phyloP scores from a whole-genome alignment of 2,329 filamentous ascomycete genomes.

The Aspergillus fructus region DNA sequence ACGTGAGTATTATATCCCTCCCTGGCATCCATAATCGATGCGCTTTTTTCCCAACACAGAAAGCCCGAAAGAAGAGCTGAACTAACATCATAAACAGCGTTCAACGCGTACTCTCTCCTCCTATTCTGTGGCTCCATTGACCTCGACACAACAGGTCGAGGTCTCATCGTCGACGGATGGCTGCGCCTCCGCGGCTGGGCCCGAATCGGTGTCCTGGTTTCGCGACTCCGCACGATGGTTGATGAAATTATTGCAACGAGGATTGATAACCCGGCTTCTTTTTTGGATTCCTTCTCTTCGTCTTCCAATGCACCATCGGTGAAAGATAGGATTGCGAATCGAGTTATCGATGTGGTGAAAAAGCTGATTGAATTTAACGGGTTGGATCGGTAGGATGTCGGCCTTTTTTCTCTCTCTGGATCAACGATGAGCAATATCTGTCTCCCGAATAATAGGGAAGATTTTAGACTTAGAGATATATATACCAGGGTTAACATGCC shows the following conservation, averaged over 20 bases:
- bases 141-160: conserved; percentile 82
- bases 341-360: conserved; percentile 72
- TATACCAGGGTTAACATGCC: neutral
- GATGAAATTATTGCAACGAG: conserved; percentile 79
- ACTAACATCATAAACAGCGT: conserved; percentile 47
- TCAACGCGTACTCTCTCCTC: conserved; percentile 84
- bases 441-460: neutral
- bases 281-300: conserved; percentile 40
- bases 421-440: neutral
- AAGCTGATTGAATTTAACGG: conserved; percentile 88
- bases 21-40: neutral
- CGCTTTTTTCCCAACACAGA: conserved; percentile 20
- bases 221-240: conserved; percentile 77
- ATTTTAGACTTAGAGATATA: neutral
- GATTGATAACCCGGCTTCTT: conserved; percentile 70
- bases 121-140: conserved; percentile 83
- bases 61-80: neutral
- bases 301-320: neutral
- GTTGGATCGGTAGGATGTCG: conserved; percentile 57
- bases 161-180: conserved; percentile 90
- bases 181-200: conserved; percentile 85
- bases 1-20: conserved; percentile 55
- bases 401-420: neutral
- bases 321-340: conserved; percentile 27
- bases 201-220: conserved; percentile 85